Evolutionary conservation across 805 yeast genomes (phyloP).

Genomic region (Metschnikowia kunwiensis): DNA sequence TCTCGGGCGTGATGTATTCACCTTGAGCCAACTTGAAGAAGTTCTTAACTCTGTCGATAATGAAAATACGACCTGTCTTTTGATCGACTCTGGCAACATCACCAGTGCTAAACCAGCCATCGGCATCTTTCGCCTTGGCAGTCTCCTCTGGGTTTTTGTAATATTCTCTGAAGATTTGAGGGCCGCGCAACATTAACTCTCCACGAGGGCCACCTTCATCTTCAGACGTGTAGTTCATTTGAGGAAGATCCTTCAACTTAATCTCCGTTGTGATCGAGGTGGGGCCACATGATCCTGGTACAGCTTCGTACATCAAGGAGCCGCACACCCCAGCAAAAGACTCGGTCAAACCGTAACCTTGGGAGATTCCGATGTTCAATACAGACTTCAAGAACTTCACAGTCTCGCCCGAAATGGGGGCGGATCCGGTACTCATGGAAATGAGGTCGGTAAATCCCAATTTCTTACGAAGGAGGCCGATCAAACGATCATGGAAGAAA

Average conservation of each 20-base stretch:
- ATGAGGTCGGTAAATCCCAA: conserved; percentile 31
- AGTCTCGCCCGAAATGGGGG: conserved; percentile 24
- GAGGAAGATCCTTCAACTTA: conserved; percentile 24
- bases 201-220: conserved; percentile 29
- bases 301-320: conserved; percentile 19
- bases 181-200: conserved; percentile 27
- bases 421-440: conserved; percentile 26
- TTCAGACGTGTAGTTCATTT: conserved; percentile 22
- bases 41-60: conserved; percentile 31
- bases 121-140: conserved; percentile 17
- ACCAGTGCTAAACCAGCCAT: conserved; percentile 31
- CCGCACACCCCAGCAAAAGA: conserved; percentile 25
- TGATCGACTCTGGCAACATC: conserved; percentile 50
- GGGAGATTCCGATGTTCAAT: conserved; percentile 25
- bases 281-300: conserved; percentile 26
- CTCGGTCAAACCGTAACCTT: conserved; percentile 38
- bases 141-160: conserved; percentile 28
- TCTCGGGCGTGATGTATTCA: conserved; percentile 21
- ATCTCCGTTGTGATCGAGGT: conserved; percentile 20
- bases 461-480: conserved; percentile 27
- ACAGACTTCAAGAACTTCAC: conserved; percentile 25
- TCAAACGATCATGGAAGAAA: conserved; percentile 33
- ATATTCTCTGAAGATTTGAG: conserved; percentile 25
- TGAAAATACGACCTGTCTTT: conserved; percentile 16
- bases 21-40: conserved; percentile 23